These are phyloP conservation scores for Ophiocordyceps camponoti-floridani DNA, from an alignment of 2,329 filamentous ascomycete species.

Conservation along the genomic window DNA sequence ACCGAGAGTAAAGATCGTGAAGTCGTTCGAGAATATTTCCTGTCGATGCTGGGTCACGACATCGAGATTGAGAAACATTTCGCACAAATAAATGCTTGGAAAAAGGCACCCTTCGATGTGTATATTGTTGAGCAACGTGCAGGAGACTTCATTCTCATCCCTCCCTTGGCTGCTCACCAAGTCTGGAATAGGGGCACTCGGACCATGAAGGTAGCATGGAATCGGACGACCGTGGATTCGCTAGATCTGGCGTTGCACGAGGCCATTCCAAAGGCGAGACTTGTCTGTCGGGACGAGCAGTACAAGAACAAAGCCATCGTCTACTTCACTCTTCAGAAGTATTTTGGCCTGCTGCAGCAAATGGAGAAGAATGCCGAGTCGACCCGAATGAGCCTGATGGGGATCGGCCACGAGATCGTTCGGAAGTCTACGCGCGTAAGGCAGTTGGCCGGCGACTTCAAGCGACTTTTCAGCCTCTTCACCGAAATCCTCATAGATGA, in stretches of 20 bases:
- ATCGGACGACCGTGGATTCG: slow-evolving; percentile 82
- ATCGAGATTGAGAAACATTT: slow-evolving; percentile 96
- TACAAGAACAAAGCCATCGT: slow-evolving; percentile 98
- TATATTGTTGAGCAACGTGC: slow-evolving; percentile 82
- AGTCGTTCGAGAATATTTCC: slow-evolving; percentile 81
- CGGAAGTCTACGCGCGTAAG: slow-evolving; percentile 29
- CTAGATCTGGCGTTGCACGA: slow-evolving; percentile 73
- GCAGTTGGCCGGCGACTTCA: slow-evolving; percentile 70
- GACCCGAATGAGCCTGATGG: slow-evolving; percentile 25
- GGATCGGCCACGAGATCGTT: slow-evolving; percentile 27
- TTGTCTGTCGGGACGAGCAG: slow-evolving; percentile 92
- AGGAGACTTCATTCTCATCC: slow-evolving; percentile 87
- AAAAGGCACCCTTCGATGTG: slow-evolving; percentile 79
- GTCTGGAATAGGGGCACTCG: slow-evolving; percentile 95
- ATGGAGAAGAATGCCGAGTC: slow-evolving; percentile 31
- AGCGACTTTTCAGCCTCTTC: slow-evolving; percentile 59
- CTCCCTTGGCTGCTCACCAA: slow-evolving; percentile 84
- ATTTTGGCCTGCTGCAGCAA: slow-evolving; percentile 40
- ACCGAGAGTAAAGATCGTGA: slow-evolving; percentile 87
- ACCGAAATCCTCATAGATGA: slow-evolving; percentile 69
- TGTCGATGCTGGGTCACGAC: slow-evolving; percentile 84
- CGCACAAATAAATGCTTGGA: slow-evolving; percentile 89
- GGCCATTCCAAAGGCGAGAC: slow-evolving; percentile 69
- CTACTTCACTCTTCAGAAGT: slow-evolving; percentile 73
- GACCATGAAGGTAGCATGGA: slow-evolving; percentile 97